phyloP scores from a whole-genome alignment of 1,284 basidiomycete species.

The Bjerkandera adusta region DNA sequence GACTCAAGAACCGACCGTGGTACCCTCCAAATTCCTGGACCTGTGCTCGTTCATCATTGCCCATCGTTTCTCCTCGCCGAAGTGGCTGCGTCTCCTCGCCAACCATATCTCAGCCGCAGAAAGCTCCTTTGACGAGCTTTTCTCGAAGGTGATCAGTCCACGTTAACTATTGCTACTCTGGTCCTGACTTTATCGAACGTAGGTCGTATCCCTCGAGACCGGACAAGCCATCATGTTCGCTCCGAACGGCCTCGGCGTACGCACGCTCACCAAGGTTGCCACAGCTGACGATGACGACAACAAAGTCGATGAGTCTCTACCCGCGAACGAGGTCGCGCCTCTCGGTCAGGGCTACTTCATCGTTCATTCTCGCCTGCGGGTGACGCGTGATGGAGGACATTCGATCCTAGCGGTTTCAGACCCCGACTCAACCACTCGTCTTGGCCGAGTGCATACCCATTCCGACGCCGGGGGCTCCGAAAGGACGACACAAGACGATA shows the following conservation, averaged over 20 bases:
- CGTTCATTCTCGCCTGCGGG: conserved; percentile 2
- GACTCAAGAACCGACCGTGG: conserved; percentile 19
- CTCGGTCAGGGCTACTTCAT: conserved; percentile 5
- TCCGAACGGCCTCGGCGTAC: conserved; percentile 7
- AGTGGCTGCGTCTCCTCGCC: conserved; percentile 11
- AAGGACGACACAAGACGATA: no score
- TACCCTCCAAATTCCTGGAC: conserved; percentile 28
- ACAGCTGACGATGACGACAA: no score
- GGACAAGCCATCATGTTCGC: conserved; percentile 14
- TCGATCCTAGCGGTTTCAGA: conserved; percentile 4
- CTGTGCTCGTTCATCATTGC: conserved; percentile 30
- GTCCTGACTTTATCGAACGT: neutral
- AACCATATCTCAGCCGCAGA: conserved; percentile 13
- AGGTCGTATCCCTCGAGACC: conserved; percentile 10
- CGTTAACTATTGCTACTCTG: no score
- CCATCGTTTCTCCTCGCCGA: conserved; percentile 31
- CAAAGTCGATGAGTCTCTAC: no score
- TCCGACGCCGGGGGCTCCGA: no score
- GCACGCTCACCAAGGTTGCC: neutral
- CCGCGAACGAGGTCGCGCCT: no score
- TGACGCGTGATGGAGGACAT: conserved; percentile 8
- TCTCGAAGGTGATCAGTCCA: conserved; percentile 12
- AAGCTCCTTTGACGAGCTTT: conserved; percentile 6
- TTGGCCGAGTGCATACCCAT: conserved; percentile 3
- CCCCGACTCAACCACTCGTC: neutral